phyloP scores from a whole-genome alignment of 225 moss, liverwort and hornwort genomes.

The Bryum argenteum region DNA sequence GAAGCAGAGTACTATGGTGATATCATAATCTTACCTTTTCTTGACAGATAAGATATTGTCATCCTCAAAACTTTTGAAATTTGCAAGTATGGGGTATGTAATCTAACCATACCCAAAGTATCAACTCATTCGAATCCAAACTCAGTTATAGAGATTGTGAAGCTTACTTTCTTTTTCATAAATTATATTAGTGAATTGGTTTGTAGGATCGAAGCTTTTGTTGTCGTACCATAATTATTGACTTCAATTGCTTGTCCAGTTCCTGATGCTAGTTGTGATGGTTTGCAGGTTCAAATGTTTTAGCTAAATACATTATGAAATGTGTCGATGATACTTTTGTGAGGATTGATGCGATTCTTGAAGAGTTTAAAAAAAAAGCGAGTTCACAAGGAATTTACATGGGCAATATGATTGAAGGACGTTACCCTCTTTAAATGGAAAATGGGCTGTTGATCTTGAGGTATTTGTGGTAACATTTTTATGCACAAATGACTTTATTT shows the following conservation, averaged over 20 bases:
- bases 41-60: slow-evolving; percentile 65
- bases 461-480: slow-evolving; percentile 16
- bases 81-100: slow-evolving; percentile 64
- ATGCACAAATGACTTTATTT: too few relatives aligned
- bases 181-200: too few relatives aligned
- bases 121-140: too few relatives aligned
- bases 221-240: background rate
- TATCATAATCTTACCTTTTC: slow-evolving; percentile 57
- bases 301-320: slow-evolving; percentile 59
- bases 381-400: slow-evolving; percentile 54
- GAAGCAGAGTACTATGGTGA: slow-evolving; percentile 63
- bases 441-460: slow-evolving; percentile 63
- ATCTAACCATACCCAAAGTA: background rate
- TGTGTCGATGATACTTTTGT: slow-evolving; percentile 69
- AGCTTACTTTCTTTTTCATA: too few relatives aligned
- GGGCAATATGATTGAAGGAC: slow-evolving; percentile 63
- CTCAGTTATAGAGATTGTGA: too few relatives aligned
- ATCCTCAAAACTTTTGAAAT: slow-evolving; percentile 67
- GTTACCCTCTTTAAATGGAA: slow-evolving; percentile 54
- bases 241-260: too few relatives aligned
- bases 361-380: slow-evolving; percentile 36
- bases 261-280: too few relatives aligned
- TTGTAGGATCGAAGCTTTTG: background rate
- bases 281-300: slow-evolving; percentile 50
- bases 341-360: slow-evolving; percentile 58